Evolutionary conservation across 331 rosid genomes (phyloP), one percentile per base, ranked within the genome.

Genomic region (Rhamnella rubrinervis): DNA sequence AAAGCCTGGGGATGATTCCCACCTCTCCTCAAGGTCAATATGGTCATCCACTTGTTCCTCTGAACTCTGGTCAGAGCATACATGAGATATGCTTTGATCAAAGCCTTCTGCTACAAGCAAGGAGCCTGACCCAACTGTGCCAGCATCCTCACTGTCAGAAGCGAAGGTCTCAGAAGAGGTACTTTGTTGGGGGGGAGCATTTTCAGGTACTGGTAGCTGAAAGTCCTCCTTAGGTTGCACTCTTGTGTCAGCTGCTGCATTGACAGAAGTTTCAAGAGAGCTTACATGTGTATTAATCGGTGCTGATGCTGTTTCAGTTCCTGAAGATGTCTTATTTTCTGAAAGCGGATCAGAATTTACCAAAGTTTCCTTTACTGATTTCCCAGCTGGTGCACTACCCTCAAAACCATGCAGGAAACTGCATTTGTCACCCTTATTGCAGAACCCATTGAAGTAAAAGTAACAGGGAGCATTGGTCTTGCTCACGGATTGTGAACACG

Each of bases 1-100:
- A 87, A 93, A 90, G 46, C 97, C 97, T 39, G 95, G 91, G 59
- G 91, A 85, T 37, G 97, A 90, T 66, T 85, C 97, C 90, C 86
- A 84, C 47, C 86, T 76, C 75, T 85, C 92, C 65, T 88, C 95
- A 72, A 68, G 80, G 75, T 77, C 88, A 61, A 76, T 25, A 59
- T 73, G 77, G 64, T 72, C 83, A 52, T 75, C 80, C 40, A 68
- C 82, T 55, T 69, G 85, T 63, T 88, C 95, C 66, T 80, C 92
- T 59, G 85, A 78, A 77, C 87, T 66, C 74, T 74, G 82, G 41
- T 79, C 90, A 31, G 82, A 67, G 68, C 70, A 51, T 59, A 52
- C 49, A 66, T 17, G 81, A 74, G 96, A 70, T 66, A 31, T 59
- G 65, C 70, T 63, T 55, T 73, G 76, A 60, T 72, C 63, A 78